Conservation (phyloP, 768 basidiomycete species). For the Chalciporus piperatus region DNA sequence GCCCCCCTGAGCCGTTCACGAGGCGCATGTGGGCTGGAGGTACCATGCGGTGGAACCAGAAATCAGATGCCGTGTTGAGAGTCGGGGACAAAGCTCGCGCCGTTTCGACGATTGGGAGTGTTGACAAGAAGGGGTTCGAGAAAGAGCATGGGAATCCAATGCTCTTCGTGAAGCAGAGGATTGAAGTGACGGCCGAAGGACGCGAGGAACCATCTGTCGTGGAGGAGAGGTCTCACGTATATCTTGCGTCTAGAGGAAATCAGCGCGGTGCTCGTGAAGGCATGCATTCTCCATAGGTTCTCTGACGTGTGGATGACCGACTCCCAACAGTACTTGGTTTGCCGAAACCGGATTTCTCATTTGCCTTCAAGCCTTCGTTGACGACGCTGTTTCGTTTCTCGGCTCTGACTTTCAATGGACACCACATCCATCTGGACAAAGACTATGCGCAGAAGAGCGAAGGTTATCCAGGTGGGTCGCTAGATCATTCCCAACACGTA, state of each 20-base stretch:
- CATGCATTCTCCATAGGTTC: slow-evolving; percentile 13
- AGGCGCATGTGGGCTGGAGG: slow-evolving; percentile 85
- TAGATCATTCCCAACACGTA: neutral
- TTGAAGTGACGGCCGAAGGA: slow-evolving; percentile 48
- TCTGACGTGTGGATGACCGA: neutral
- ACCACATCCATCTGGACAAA: slow-evolving; percentile 80
- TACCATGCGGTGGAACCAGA: slow-evolving; percentile 56
- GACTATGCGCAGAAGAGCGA: slow-evolving; percentile 64
- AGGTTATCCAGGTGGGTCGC: slow-evolving; percentile 61
- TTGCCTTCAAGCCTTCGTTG: slow-evolving; percentile 62
- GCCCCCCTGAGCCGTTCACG: slow-evolving; percentile 70
- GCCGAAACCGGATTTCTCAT: slow-evolving; percentile 55
- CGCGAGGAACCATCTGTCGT: slow-evolving; percentile 44
- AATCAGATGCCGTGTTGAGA: slow-evolving; percentile 38
- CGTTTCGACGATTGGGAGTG: slow-evolving; percentile 44
- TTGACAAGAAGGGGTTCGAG: slow-evolving; percentile 67
- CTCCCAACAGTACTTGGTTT: slow-evolving; percentile 45
- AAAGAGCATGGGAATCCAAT: slow-evolving; percentile 50
- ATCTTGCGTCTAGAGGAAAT: slow-evolving; percentile 38
- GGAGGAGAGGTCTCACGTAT: slow-evolving; percentile 72
- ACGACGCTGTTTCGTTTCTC: slow-evolving; percentile 84
- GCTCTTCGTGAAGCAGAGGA: slow-evolving; percentile 71
- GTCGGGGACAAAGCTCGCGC: slow-evolving; percentile 54
- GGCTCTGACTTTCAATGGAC: slow-evolving; percentile 82
- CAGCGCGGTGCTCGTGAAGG: slow-evolving; percentile 43